A percentile compares a stretch with the other conserved stretches of the same genome.
phyloP scores from a whole-genome alignment of 2,329 filamentous ascomycete species.

The Colletotrichum shisoi region DNA sequence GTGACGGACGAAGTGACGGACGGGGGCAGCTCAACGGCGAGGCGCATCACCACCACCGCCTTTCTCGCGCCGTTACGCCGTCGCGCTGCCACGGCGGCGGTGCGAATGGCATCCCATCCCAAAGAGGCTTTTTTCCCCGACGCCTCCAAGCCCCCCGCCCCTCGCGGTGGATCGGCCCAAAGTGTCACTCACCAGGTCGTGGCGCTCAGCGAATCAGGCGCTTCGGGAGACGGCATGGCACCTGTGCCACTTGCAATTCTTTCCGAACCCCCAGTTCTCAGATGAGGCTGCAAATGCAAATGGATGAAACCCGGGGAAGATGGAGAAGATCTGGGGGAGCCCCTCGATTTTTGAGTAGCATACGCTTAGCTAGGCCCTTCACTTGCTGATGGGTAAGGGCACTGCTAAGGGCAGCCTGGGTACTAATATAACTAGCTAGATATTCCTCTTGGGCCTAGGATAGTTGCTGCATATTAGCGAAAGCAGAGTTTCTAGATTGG shows the following conservation, averaged over 20 bases:
- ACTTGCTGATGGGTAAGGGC: too few species aligned
- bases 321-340: conserved; percentile 40
- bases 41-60: background rate
- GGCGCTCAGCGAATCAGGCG: conserved; percentile 40
- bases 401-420: too few species aligned
- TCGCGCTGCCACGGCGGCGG: background rate
- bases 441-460: too few species aligned
- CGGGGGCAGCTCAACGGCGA: background rate
- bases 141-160: conserved; percentile 22
- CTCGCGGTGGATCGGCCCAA: conserved; percentile 26
- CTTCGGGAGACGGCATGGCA: conserved; percentile 39
- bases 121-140: conserved; percentile 37
- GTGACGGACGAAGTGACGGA: too few species aligned
- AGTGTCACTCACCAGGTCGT: conserved; percentile 40
- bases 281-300: conserved; percentile 19
- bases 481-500: too few species aligned
- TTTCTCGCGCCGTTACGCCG: conserved; percentile 7
- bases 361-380: too few species aligned
- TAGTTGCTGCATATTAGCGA: too few species aligned
- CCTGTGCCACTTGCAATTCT: conserved; percentile 33
- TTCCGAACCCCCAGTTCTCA: conserved; percentile 29
- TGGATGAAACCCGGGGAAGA: conserved; percentile 39
- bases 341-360: conserved; percentile 39
- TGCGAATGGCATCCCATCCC: conserved; percentile 32
- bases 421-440: too few species aligned